A percentile compares a stretch with the other conserved stretches of the same genome.
Evolutionary conservation across 2,329 filamentous ascomycete genomes (phyloP).

Genomic region (Apiospora koreana): DNA sequence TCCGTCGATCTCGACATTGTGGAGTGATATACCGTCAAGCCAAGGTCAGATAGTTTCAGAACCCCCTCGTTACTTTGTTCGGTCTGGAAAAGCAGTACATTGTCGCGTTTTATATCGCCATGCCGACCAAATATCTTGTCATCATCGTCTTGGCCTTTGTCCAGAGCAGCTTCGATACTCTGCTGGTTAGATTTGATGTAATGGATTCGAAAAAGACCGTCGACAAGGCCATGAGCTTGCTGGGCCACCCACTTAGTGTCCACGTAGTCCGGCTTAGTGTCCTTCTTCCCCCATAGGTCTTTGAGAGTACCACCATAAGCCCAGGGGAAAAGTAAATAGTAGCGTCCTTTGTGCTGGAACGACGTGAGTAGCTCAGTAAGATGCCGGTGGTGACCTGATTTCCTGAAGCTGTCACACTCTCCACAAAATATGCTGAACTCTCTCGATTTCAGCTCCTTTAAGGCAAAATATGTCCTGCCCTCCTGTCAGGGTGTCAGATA

Average conservation of each 20-base stretch:
- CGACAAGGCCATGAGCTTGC: background rate
- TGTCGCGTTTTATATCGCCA: conserved; percentile 1
- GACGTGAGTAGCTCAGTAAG: background rate
- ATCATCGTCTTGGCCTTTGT: background rate
- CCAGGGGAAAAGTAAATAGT: background rate
- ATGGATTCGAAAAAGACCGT: background rate
- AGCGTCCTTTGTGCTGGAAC: background rate
- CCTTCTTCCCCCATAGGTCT: background rate
- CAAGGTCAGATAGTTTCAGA: background rate
- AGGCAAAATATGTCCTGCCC: background rate
- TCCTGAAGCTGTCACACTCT: background rate
- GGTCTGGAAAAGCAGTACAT: background rate
- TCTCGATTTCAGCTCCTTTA: background rate
- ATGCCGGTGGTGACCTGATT: background rate
- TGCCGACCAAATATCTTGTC: background rate
- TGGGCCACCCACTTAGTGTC: background rate
- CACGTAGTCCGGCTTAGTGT: background rate
- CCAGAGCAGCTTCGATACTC: background rate
- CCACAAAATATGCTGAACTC: background rate
- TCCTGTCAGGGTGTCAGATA: background rate
- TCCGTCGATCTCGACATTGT: background rate
- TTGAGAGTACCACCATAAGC: background rate
- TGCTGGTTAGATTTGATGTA: background rate
- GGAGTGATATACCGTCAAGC: background rate
- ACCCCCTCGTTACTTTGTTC: background rate